phyloP scores from a whole-genome alignment of 2,329 filamentous ascomycete species.

The Neopestalotiopsis sp. region DNA sequence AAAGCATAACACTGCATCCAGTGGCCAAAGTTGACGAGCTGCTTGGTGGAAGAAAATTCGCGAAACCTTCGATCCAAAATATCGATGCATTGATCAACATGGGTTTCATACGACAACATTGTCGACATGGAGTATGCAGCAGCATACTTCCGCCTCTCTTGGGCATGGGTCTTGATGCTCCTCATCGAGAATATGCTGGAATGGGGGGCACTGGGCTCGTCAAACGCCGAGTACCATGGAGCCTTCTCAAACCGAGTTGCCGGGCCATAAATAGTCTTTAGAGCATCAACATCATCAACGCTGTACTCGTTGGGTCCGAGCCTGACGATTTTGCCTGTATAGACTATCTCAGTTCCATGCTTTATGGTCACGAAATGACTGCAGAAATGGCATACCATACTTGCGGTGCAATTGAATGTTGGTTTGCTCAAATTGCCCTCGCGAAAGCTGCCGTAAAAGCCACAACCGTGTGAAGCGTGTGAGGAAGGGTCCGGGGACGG shows the following conservation, averaged over 20 bases:
- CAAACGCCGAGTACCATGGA: background rate
- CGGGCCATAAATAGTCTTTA: background rate
- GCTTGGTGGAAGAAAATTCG: background rate
- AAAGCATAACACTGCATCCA: conserved; percentile 13
- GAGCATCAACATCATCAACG: background rate
- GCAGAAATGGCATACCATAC: background rate
- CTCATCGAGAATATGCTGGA: background rate
- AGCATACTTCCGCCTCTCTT: background rate
- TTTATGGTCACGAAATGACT: too few relatives aligned
- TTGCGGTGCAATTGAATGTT: conserved; percentile 7
- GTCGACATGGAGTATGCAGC: background rate
- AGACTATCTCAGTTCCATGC: background rate
- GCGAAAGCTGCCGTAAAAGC: background rate
- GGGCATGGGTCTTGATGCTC: background rate
- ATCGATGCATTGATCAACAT: conserved; percentile 2
- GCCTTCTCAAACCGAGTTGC: background rate
- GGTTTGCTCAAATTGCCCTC: background rate
- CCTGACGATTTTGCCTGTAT: conserved; percentile 1
- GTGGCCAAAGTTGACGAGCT: background rate
- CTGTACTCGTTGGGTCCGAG: background rate
- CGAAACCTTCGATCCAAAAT: background rate
- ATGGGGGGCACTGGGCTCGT: background rate
- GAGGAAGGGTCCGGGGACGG: conserved; percentile 1
- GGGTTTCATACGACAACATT: background rate
- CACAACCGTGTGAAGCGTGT: background rate